Percentiles rank a stretch among this genome's conserved stretches.
These are phyloP conservation scores for Pelargonium cotyledonis DNA, from an alignment of 441 rosid genomes.

Conservation along the genomic window DNA sequence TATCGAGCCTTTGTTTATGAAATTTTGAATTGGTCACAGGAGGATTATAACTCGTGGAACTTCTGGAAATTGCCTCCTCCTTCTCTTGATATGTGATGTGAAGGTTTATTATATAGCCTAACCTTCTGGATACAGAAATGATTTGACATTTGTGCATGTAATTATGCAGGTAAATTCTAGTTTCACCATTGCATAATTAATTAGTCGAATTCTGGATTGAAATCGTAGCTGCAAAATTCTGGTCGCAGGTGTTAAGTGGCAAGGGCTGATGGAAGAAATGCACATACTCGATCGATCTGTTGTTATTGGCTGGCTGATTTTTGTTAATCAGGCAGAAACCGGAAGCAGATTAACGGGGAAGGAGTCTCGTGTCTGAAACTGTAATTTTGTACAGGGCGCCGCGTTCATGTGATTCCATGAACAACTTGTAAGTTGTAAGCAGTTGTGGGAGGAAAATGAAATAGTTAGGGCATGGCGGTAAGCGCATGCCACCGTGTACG, in stretches of 20 bases:
- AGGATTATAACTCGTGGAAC: slow-evolving; percentile 90
- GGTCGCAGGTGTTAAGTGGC: slow-evolving; percentile 11
- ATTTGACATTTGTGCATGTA: slow-evolving; percentile 12
- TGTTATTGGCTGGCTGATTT: slow-evolving; percentile 16
- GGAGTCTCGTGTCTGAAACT: slow-evolving; percentile 11
- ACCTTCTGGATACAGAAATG: slow-evolving; percentile 5
- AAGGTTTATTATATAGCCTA: slow-evolving; percentile 3
- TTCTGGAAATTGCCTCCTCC: slow-evolving; percentile 87
- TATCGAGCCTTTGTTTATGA: not conserved
- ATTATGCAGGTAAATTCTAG: slow-evolving; percentile 26
- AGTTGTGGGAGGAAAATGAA: not conserved
- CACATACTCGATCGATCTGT: not conserved
- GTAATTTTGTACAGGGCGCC: slow-evolving; percentile 13
- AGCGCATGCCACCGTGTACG: not conserved
- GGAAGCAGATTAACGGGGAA: not conserved
- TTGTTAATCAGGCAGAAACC: slow-evolving; percentile 1
- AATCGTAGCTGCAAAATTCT: not conserved
- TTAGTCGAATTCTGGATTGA: slow-evolving; percentile 6
- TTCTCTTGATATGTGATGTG: slow-evolving; percentile 31
- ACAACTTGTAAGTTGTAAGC: slow-evolving; percentile 13
- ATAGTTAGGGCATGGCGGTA: slow-evolving; percentile 1
- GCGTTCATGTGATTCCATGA: slow-evolving; percentile 8
- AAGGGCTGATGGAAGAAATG: slow-evolving; percentile 14
- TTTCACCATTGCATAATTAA: not conserved
- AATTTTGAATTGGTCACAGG: slow-evolving; percentile 43